Base-by-base conservation (phyloP, 2,329 filamentous ascomycete genomes). In the Rasamsonia emersonii region DNA sequence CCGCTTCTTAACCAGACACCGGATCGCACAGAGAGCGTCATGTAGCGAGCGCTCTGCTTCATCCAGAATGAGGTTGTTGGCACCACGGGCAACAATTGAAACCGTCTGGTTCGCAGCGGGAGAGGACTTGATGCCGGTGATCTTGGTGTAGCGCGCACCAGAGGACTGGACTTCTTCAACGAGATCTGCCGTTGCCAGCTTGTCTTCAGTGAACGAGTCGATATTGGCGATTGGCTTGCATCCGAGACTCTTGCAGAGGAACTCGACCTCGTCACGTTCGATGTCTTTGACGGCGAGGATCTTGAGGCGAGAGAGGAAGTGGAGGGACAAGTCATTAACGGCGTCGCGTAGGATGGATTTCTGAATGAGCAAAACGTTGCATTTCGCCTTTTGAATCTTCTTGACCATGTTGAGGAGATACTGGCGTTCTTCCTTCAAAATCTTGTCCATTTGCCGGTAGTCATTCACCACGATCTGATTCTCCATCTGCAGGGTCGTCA, bases 371-470 rank as follows among this genome's bases (percentile, higher is more conserved):
- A 96, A 78, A 25, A 98, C 91, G 53, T 98, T 98, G 69, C 91
- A 98, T 71, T 96, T 98, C 47, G 91, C 88, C 74, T 96, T 98
- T 70, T 96, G 95, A 64, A 98, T 98, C 75, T 96, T 98, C 77
- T 98, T 96, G 57, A 93, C 88, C 77, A 98, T 84, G 71, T 96
- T 96, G 37, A 98, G 75, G 43, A 98, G 77, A 65, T 98, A 98
- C 48, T 91, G 84, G 47, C 91, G 85, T 70, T 98, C 91, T 67
- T 98, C 91, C 68, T 98, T 98, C 49, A 98, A 76, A 46, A 98
- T 98, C 75, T 96, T 98, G 71, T 98, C 91, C 91, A 98, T 98
- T 62, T 98, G 91, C 55, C 91, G 77, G 73, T 98, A 98, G 69
- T 98, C 91, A 64, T 98, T 98, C 54, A 98, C 91, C 18, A 93